phyloP scores from a whole-genome alignment of 1,139 yeast genomes.

The Magnusiomyces suaveolens region DNA sequence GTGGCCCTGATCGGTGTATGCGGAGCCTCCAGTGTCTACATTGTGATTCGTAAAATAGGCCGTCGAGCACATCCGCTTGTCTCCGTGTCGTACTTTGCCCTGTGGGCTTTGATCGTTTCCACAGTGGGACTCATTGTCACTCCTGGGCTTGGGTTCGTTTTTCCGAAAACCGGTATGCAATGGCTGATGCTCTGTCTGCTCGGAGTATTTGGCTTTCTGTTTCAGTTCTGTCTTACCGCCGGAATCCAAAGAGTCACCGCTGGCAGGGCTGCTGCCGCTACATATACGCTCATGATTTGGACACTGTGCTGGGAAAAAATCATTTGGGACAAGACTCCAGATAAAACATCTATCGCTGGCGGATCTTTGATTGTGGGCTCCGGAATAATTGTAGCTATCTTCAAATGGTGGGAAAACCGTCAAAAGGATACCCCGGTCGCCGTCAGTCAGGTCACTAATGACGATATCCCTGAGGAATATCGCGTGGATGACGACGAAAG shows the following conservation, averaged over 20 bases:
- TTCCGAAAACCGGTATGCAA: slow-evolving; percentile 51
- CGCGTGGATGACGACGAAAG: too few species aligned
- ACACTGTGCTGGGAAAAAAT: slow-evolving; percentile 69
- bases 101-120: slow-evolving; percentile 49
- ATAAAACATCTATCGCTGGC: slow-evolving; percentile 58
- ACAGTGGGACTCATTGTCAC: slow-evolving; percentile 43
- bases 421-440: too few species aligned
- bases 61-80: slow-evolving; percentile 68
- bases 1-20: slow-evolving; percentile 61
- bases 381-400: slow-evolving; percentile 37
- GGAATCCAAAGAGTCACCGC: slow-evolving; percentile 81
- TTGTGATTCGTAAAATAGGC: slow-evolving; percentile 66
- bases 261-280: slow-evolving; percentile 63
- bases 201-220: slow-evolving; percentile 71
- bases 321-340: slow-evolving; percentile 68
- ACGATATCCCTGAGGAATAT: too few species aligned
- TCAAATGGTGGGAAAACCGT: neutral
- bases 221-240: slow-evolving; percentile 70
- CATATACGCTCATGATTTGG: slow-evolving; percentile 66
- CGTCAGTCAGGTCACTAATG: too few species aligned
- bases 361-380: slow-evolving; percentile 56
- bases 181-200: slow-evolving; percentile 54
- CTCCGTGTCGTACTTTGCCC: slow-evolving; percentile 68
- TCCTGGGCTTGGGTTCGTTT: slow-evolving; percentile 49
- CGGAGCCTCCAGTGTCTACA: slow-evolving; percentile 64